Evolutionary conservation across 352 stramenopile genomes (phyloP).

Genomic region (Pythium biforme): DNA sequence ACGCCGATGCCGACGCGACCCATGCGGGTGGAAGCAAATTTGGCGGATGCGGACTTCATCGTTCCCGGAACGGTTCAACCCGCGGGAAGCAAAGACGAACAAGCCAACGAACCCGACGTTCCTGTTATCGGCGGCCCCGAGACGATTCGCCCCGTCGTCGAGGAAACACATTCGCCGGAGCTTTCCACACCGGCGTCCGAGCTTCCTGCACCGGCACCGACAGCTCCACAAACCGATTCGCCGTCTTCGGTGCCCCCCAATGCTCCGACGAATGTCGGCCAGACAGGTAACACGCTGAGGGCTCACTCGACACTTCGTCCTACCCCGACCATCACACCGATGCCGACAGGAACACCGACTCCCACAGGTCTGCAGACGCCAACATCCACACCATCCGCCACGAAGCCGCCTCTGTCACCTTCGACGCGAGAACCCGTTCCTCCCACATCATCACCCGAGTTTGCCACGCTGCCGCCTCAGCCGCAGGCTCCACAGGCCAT

Average conservation of each 20-base stretch:
- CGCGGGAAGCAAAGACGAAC: background rate
- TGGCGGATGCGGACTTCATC: background rate
- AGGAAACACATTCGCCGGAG: background rate
- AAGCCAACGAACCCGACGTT: background rate
- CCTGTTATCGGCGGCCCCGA: background rate
- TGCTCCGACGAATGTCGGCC: background rate
- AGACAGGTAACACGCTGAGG: background rate
- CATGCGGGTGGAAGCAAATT: background rate
- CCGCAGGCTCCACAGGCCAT: conserved; percentile 11
- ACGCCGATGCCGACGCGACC: background rate
- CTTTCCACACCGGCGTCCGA: background rate
- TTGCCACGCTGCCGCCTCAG: background rate
- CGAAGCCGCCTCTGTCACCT: background rate
- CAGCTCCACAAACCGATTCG: background rate
- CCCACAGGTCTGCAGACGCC: background rate
- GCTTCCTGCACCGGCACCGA: background rate
- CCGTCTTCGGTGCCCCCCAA: background rate
- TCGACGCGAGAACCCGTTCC: background rate
- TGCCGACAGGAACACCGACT: background rate
- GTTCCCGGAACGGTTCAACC: background rate
- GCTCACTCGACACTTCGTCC: too few species aligned
- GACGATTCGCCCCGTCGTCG: background rate
- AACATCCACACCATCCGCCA: background rate
- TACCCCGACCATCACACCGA: background rate
- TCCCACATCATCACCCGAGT: background rate